Evolutionary conservation across 345 rosid genomes (phyloP).

Genomic region (Eucalyptus shirleyi): DNA sequence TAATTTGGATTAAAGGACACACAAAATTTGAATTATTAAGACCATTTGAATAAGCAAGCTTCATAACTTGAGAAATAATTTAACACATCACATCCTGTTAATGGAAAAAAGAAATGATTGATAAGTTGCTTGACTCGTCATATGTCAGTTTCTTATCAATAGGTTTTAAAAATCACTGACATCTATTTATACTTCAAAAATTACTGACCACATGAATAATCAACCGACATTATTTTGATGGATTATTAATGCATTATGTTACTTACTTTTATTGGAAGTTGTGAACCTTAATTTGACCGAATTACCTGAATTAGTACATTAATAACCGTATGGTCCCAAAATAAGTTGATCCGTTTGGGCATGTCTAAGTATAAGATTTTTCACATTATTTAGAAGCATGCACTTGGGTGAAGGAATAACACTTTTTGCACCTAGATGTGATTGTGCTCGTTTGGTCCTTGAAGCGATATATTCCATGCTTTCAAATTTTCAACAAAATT

Average conservation of each 20-base stretch:
- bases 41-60: accelerated
- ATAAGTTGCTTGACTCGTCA: background rate
- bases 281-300: background rate
- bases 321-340: background rate
- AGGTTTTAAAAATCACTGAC: accelerated
- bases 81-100: accelerated
- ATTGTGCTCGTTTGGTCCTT: background rate
- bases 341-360: accelerated
- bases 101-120: background rate
- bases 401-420: background rate
- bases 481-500: no score
- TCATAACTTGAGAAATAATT: accelerated
- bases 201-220: accelerated
- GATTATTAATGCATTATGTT: no score
- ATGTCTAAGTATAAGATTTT: background rate
- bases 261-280: background rate
- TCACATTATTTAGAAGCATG: background rate
- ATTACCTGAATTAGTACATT: background rate
- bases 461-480: accelerated
- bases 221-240: no score
- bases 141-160: background rate
- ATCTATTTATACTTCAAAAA: background rate
- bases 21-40: no score
- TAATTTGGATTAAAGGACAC: no score
- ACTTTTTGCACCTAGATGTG: accelerated